Base-by-base conservation (phyloP, 2,329 filamentous ascomycete species). In the Coniochaeta prunicola region DNA sequence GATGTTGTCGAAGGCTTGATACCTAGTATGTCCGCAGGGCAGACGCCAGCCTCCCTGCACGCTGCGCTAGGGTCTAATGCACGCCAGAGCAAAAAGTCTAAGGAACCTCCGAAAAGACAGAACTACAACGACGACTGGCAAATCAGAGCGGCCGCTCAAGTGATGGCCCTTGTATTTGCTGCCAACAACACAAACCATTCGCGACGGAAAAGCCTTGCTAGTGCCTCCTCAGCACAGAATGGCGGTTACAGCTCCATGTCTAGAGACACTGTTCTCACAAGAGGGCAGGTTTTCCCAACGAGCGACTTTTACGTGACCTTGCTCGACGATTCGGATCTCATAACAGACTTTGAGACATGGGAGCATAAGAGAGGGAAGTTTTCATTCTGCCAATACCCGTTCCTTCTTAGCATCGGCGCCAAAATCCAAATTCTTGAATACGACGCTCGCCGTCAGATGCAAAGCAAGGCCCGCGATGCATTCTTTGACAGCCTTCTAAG, bases 371-470 rank as follows among this genome's bases (percentile, higher is more conserved):
- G 82, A 57, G 80, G 81, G 21, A 90, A 86, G 64, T 96, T 96
- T 69, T 84, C 90, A 0, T 96, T 97, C 68, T 96, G 92, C 69
- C 91, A 96, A 69, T 96, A 96, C 67, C 91, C 92, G 0, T 96
- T 96, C 67, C 87, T 96, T 64, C 79, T 97, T 42, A 96, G 91
- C 62, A 92, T 97, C 63, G 92, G 91, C 78, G 89, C 92, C 30
- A 97, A 97, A 73, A 96, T 94, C 60, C 88, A 88, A 63, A 93
- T 96, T 53, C 78, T 96, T 66, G 91, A 96, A 68, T 84, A 96
- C 67, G 92, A 97, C 71, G 90, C 91, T 8, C 85, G 87, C 62
- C 84, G 92, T 8, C 91, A 96, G 71, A 96, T 96, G 92, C 87
- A 91, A 67, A 86, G 85, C 63, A 93, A 91, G 70, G 92, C 92